Conservation (phyloP, 352 stramenopile species). For the Globisporangium orthogonon region DNA sequence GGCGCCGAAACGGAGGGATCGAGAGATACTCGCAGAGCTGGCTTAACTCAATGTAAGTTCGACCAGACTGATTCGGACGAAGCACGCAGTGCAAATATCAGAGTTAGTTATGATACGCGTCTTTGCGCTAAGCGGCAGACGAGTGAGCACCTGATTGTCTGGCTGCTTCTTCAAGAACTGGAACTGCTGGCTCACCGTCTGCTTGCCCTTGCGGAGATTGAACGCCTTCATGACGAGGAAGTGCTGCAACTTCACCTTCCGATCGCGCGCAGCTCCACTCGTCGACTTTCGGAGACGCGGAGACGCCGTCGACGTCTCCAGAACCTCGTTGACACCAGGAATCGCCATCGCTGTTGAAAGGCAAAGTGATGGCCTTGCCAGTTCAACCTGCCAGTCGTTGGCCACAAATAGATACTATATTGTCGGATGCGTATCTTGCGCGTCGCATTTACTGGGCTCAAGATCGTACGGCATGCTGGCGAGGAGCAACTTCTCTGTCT, state of each 20-base stretch:
- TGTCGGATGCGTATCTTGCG: too few relatives aligned
- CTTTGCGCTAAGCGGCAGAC: background rate
- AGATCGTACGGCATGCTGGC: conserved; percentile 11
- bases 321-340: background rate
- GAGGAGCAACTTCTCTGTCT: conserved; percentile 2
- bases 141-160: conserved; percentile 8
- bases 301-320: background rate
- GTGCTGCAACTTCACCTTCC: conserved; percentile 61
- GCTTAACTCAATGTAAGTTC: conserved; percentile 43
- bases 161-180: conserved; percentile 30
- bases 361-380: background rate
- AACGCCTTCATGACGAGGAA: conserved; percentile 80
- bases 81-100: background rate
- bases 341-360: conserved; percentile 7
- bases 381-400: too few relatives aligned
- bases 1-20: conserved; percentile 56
- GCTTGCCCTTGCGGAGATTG: conserved; percentile 50
- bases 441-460: background rate
- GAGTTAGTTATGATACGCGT: background rate
- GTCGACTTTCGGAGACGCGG: conserved; percentile 2
- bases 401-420: too few relatives aligned
- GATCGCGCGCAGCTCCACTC: conserved; percentile 12
- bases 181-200: conserved; percentile 70
- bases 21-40: conserved; percentile 62
- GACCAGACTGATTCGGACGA: conserved; percentile 6